Evolutionary conservation across 768 basidiomycete genomes (phyloP), one percentile per base, ranked within the genome.

Genomic region (Bullera alba): DNA sequence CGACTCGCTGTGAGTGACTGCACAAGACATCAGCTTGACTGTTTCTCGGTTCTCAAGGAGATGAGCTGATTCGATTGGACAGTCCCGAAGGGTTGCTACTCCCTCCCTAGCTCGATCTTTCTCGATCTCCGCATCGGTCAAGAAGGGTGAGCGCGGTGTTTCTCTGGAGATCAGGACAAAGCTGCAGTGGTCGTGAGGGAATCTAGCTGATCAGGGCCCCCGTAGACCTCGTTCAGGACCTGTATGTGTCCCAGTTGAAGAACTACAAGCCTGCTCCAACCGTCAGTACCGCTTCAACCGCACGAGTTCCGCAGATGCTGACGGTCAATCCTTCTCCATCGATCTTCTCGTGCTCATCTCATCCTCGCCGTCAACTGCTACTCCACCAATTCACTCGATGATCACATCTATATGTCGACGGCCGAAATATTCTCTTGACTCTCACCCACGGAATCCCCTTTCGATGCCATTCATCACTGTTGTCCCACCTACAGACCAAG

Each of bases 221-320:
- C n/a, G n/a, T 70, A 95, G 92, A 95, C 78, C 78, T 92, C 69
- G 79, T 96, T 46, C 87, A 92, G 80, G 90, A 95, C 57, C 72
- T 95, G 49, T 97, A 96, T 76, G 63, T 97, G 61, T 83, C 79
- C 67, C 86, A 93, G 77, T 79, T 97, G 65, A 92, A 86, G 75
- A 73, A 80, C 4, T 97, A 92, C 81, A 93, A 88, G 78, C 79
- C 87, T 34, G 76, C 82, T 29, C 76, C 81, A 4, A n/a, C n/a
- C n/a, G n/a, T n/a, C 73, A 70, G 39, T 90, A 91, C 64, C 72
- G 87, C 79, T n/a, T 4, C 26, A 12, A n/a, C n/a, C n/a, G n/a
- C n/a, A n/a, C n/a, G n/a, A n/a, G n/a, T n/a, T n/a, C n/a, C n/a
- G n/a, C n/a, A 15, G 3, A 16, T 42, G 16, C 14, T 36, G 25